Conservation (phyloP, 768 basidiomycete genomes). For the Leccinum sublutescens region DNA sequence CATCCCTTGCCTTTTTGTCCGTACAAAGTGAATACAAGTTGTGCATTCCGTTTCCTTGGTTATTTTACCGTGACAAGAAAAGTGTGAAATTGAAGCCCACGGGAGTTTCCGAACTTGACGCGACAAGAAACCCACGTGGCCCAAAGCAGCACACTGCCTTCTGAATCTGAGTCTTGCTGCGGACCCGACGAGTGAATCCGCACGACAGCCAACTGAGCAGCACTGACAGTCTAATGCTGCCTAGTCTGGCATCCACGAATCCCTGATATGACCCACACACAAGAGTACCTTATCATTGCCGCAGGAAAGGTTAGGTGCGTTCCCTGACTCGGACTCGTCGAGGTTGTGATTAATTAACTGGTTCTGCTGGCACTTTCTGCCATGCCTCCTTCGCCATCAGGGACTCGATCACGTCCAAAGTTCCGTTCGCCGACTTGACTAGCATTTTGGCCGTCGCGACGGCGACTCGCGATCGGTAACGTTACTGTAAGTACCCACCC, state of each 20-base stretch:
- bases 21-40: not conserved
- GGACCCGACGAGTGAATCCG: not conserved
- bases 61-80: not conserved
- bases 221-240: not conserved
- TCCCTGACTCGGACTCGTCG: not conserved
- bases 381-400: not conserved
- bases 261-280: not conserved
- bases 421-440: not conserved
- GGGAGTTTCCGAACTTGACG: not conserved
- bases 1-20: not conserved
- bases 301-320: not conserved
- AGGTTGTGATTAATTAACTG: not conserved
- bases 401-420: too few relatives aligned
- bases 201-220: not conserved
- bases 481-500: not conserved
- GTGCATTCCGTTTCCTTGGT: not conserved
- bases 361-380: too few relatives aligned
- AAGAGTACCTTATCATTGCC: not conserved
- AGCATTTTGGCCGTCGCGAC: not conserved
- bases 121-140: not conserved
- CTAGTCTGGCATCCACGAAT: not conserved
- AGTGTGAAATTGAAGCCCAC: not conserved
- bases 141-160: not conserved
- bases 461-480: not conserved
- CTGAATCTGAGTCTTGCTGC: too few relatives aligned